Evolutionary conservation across 371 early-diverging fungal genomes (phyloP), one percentile per base, ranked within the genome.

Genomic region (Funneliformis caledonium): DNA sequence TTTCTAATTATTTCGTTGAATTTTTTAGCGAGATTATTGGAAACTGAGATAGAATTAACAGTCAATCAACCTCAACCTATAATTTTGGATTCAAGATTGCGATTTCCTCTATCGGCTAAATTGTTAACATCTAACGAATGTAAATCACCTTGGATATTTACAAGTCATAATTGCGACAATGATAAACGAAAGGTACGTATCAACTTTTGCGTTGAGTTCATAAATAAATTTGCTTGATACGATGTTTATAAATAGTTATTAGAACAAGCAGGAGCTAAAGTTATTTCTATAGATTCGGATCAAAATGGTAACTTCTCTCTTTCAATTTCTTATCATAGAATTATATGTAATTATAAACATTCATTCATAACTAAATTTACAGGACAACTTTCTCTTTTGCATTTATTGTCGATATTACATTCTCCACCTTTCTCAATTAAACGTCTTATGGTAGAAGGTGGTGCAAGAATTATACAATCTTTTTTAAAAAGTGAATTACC

Each of bases 401-500:
- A 80, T 14, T 81, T 87, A 14, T 84, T 89, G 2, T 45, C 74
- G 19, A 59, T 67, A 19, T 74, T 91, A 56, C 88, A 88, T 2
- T 89, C 91, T 10, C 78, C 82, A 8, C 81, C 86, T 0, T 81
- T 98, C 37, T 79, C 79, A 79, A 69, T 79, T 22, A 42, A 31
- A 48, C 26, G 26, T 5, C 52, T 79, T 37, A 98, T 98, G 98
- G 93, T 98, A 26, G 98, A 98, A 88, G 98, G 98, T 16, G 98
- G 98, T 2, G 92, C 96, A 0, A 83, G 84, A 14, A 87, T 98
- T 10, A 97, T 97, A 50, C 86, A 89, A 43, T 85, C 91, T 1
- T 94, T 94, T 76, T 81, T 97, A 73, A 79, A 81, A 33, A 83
- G 80, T 45, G 81, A 79, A 1, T 70, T 88, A 50, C 83, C 88